A percentile compares a stretch with the other conserved stretches of the same genome.
Conservation (phyloP, 2,329 filamentous ascomycete species). For the Trematosphaeria pertusa region DNA sequence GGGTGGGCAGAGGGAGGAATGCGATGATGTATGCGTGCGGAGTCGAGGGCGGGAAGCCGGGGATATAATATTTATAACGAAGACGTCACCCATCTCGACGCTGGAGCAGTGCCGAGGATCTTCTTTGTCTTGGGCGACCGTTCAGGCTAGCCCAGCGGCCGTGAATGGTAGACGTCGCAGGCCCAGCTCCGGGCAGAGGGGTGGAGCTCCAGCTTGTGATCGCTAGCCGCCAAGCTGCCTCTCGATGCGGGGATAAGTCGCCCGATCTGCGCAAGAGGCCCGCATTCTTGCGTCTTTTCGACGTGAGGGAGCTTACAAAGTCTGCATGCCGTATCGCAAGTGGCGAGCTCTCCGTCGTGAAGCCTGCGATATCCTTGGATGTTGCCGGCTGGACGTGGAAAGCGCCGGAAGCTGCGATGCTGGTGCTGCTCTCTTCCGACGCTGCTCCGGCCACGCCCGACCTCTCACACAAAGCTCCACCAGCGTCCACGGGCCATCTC, state of each 20-base stretch:
- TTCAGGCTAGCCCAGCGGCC: slow-evolving; percentile 37
- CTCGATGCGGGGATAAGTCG: slow-evolving; percentile 33
- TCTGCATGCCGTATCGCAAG: slow-evolving; percentile 10
- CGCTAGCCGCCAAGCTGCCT: slow-evolving; percentile 35
- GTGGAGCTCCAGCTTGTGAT: slow-evolving; percentile 43
- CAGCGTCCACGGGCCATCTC: too few species aligned
- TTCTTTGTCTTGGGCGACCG: slow-evolving; percentile 28
- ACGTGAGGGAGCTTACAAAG: neutral
- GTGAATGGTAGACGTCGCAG: slow-evolving; percentile 35
- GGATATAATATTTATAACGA: slow-evolving; percentile 35
- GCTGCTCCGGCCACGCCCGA: neutral
- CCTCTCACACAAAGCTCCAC: too few species aligned
- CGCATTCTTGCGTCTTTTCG: slow-evolving; percentile 8
- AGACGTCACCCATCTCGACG: slow-evolving; percentile 43
- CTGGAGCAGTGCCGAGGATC: slow-evolving; percentile 41
- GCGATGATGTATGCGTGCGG: slow-evolving; percentile 36
- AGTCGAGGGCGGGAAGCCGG: slow-evolving; percentile 27
- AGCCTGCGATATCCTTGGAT: slow-evolving; percentile 27
- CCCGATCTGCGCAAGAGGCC: slow-evolving; percentile 27
- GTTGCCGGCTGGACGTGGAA: slow-evolving; percentile 29
- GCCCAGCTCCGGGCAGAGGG: slow-evolving; percentile 36
- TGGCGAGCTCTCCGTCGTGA: slow-evolving; percentile 12
- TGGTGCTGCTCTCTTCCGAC: slow-evolving; percentile 8
- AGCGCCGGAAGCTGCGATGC: slow-evolving; percentile 33
- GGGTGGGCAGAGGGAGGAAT: slow-evolving; percentile 22